phyloP scores from a whole-genome alignment of 257 asterid genomes.

The Salvia hispanica region DNA sequence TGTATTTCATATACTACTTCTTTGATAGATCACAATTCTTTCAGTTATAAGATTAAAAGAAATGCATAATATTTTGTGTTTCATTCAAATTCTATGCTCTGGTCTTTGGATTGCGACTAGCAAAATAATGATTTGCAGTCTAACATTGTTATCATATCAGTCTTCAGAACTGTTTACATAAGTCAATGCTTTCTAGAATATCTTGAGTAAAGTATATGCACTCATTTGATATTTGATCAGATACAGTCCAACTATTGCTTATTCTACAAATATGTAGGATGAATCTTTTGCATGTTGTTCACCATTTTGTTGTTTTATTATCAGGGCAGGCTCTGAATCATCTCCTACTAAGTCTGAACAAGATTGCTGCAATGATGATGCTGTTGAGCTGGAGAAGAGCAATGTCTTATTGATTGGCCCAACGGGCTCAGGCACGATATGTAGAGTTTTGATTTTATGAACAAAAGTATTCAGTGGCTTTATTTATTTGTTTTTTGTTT shows the following conservation, averaged over 20 bases:
- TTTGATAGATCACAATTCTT: neutral
- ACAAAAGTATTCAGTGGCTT: constrained; percentile 12
- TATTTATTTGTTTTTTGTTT: neutral
- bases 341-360: constrained; percentile 39
- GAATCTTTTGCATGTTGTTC: constrained; percentile 20
- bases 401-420: constrained; percentile 92
- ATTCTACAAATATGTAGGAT: constrained; percentile 20
- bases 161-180: neutral
- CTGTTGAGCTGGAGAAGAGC: constrained; percentile 93
- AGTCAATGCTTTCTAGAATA: constrained; percentile 2
- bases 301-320: constrained; percentile 26
- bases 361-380: constrained; percentile 48
- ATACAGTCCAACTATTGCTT: constrained; percentile 23
- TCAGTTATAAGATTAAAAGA: neutral
- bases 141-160: neutral
- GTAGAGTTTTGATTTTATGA: constrained; percentile 25
- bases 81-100: neutral
- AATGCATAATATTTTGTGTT: constrained; percentile 9
- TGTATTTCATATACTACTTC: constrained; percentile 2
- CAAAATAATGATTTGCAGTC: neutral
- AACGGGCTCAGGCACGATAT: constrained; percentile 85
- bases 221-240: constrained; percentile 6
- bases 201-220: constrained; percentile 15
- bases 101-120: neutral
- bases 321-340: constrained; percentile 53